phyloP scores from a whole-genome alignment of 495 filamentous ascomycete genomes.

The Massariosphaeria phaeospora region DNA sequence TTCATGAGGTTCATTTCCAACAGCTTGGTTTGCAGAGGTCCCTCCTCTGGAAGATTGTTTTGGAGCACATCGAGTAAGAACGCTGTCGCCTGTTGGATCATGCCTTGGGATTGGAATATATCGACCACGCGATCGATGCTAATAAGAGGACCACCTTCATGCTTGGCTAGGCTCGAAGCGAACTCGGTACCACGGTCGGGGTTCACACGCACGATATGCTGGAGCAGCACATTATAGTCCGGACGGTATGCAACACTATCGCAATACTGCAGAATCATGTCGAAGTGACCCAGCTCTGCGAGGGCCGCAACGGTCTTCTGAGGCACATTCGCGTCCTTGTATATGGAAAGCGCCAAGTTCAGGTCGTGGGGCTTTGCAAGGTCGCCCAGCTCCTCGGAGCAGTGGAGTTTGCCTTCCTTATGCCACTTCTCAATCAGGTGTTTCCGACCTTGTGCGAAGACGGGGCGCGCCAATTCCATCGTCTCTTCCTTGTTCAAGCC shows the following conservation, averaged over 20 bases:
- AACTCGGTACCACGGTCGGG: slow-evolving; percentile 95
- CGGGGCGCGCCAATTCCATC: slow-evolving; percentile 85
- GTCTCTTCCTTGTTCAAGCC: slow-evolving; percentile 88
- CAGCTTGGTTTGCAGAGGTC: slow-evolving; percentile 83
- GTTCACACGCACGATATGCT: slow-evolving; percentile 87
- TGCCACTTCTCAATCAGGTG: slow-evolving; percentile 97
- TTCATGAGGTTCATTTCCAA: slow-evolving; percentile 97
- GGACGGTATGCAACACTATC: slow-evolving; percentile 78
- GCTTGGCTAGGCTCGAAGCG: slow-evolving; percentile 77
- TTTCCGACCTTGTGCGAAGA: slow-evolving; percentile 88
- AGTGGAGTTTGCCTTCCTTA: slow-evolving; percentile 88
- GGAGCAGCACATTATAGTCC: slow-evolving; percentile 83
- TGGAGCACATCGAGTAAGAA: slow-evolving; percentile 93
- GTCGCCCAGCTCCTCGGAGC: slow-evolving; percentile 93
- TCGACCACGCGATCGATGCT: slow-evolving; percentile 94
- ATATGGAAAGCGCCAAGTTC: slow-evolving; percentile 76
- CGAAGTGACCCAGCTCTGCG: slow-evolving; percentile 93
- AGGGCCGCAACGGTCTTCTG: slow-evolving; percentile 92
- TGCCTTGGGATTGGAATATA: slow-evolving; percentile 94
- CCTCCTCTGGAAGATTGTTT: slow-evolving; percentile 91
- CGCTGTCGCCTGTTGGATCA: slow-evolving; percentile 95
- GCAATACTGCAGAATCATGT: slow-evolving; percentile 88
- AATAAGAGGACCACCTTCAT: slow-evolving; percentile 76
- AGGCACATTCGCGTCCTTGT: slow-evolving; percentile 77
- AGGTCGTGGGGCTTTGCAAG: slow-evolving; percentile 85